Percentiles rank a stretch among this genome's conserved stretches.
Conservation (phyloP, 805 yeast genomes). For the Limtongia smithiae region DNA sequence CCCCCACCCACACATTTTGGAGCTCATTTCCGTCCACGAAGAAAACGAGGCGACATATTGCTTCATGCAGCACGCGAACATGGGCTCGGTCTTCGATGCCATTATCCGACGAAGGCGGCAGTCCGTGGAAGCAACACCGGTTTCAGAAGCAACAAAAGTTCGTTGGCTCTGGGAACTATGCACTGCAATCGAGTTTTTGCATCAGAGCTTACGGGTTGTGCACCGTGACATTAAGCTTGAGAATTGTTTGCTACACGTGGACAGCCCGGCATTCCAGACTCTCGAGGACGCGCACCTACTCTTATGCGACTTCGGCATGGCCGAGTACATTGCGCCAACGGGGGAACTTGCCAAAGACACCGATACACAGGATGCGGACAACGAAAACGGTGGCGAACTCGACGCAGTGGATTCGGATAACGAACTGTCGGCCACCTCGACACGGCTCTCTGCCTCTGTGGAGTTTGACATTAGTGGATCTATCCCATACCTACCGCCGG, state of each 20-base stretch:
- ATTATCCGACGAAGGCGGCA: conserved; percentile 7
- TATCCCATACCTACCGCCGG: conserved; percentile 90
- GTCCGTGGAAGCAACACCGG: conserved; percentile 2
- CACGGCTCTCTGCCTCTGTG: conserved; percentile 4
- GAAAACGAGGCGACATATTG: conserved; percentile 64
- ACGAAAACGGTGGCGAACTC: not conserved
- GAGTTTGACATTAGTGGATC: conserved; percentile 56
- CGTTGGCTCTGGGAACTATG: conserved; percentile 48
- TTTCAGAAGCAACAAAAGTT: conserved; percentile 8
- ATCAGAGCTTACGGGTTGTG: conserved; percentile 55
- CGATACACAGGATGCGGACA: not conserved
- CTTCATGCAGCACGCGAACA: conserved; percentile 60
- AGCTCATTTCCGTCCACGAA: conserved; percentile 58
- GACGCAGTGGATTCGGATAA: not conserved
- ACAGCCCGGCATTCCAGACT: conserved; percentile 11
- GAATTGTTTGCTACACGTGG: conserved; percentile 61
- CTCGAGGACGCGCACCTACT: conserved; percentile 39
- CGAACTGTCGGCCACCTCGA: not conserved
- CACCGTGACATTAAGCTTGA: conserved; percentile 85
- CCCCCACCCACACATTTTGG: conserved; percentile 61
- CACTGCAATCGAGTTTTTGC: conserved; percentile 60
- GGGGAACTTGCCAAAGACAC: not conserved
- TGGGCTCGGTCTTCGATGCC: conserved; percentile 77
- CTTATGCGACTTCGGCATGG: conserved; percentile 90
- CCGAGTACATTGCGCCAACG: conserved; percentile 34